phyloP scores from a whole-genome alignment of 129 eudicot genomes.

The Centrapalus pauciflorus region DNA sequence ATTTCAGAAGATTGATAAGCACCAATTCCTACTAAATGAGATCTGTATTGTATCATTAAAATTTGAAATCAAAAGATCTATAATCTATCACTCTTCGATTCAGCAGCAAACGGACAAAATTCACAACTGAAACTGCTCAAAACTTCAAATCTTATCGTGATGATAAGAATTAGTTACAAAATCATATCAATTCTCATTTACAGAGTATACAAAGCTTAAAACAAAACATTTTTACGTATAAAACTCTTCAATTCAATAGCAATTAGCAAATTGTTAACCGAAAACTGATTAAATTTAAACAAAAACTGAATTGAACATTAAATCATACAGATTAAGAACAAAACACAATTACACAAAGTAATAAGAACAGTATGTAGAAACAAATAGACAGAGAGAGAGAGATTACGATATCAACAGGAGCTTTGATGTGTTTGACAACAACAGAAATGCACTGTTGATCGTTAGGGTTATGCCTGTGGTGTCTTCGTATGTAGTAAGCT shows the following conservation, averaged over 20 bases:
- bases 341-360: neutral
- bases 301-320: neutral
- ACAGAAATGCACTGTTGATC: constrained; percentile 53
- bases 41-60: neutral
- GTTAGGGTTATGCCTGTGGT: constrained; percentile 42
- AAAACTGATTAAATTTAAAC: neutral
- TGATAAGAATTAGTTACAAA: neutral
- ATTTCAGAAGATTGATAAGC: neutral
- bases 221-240: neutral
- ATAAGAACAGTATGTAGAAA: neutral
- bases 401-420: constrained; percentile 69
- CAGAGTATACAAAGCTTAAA: neutral
- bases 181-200: neutral
- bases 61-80: neutral
- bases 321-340: neutral
- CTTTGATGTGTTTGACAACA: constrained; percentile 66
- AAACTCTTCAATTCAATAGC: neutral
- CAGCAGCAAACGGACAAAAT: neutral
- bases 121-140: neutral
- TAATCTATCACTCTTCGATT: neutral
- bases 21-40: neutral
- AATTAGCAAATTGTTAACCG: too few species aligned
- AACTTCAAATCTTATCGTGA: neutral
- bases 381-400: neutral
- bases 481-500: constrained; percentile 33